Evolutionary conservation across 2,329 filamentous ascomycete genomes (phyloP).

Genomic region (Teratosphaeriaceae sp.): DNA sequence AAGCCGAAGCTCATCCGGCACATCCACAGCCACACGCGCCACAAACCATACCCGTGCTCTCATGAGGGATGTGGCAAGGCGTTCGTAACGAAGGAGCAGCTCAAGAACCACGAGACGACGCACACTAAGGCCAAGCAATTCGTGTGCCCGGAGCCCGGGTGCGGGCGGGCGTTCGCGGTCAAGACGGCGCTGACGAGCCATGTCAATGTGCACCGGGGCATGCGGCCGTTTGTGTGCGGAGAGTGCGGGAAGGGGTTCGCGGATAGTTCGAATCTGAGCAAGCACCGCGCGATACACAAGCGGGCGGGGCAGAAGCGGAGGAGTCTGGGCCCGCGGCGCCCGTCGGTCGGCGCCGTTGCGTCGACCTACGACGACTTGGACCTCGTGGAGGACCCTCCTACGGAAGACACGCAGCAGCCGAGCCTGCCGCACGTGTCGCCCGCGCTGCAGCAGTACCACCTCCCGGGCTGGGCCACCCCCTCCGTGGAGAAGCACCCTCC

Average conservation of each 20-base stretch:
- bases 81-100: conserved; percentile 61
- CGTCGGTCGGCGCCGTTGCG: too few species aligned
- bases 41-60: conserved; percentile 41
- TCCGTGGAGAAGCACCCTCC: conserved; percentile 4
- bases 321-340: too few species aligned
- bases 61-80: conserved; percentile 50
- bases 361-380: too few species aligned
- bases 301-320: conserved; percentile 7
- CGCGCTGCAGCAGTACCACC: not conserved
- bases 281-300: conserved; percentile 22
- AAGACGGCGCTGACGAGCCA: conserved; percentile 55
- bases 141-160: conserved; percentile 44
- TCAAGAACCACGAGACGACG: conserved; percentile 60
- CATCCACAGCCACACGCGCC: conserved; percentile 57
- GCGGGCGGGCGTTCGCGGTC: conserved; percentile 55
- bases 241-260: conserved; percentile 30
- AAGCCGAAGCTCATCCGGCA: conserved; percentile 59
- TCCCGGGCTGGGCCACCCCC: not conserved
- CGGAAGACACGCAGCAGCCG: too few species aligned
- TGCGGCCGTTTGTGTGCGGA: conserved; percentile 38
- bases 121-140: conserved; percentile 62
- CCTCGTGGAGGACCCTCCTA: too few species aligned
- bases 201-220: conserved; percentile 51
- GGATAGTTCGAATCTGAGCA: conserved; percentile 29
- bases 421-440: not conserved